Evolutionary conservation across 2,329 filamentous ascomycete genomes (phyloP).

Genomic region (Hortaea werneckii): DNA sequence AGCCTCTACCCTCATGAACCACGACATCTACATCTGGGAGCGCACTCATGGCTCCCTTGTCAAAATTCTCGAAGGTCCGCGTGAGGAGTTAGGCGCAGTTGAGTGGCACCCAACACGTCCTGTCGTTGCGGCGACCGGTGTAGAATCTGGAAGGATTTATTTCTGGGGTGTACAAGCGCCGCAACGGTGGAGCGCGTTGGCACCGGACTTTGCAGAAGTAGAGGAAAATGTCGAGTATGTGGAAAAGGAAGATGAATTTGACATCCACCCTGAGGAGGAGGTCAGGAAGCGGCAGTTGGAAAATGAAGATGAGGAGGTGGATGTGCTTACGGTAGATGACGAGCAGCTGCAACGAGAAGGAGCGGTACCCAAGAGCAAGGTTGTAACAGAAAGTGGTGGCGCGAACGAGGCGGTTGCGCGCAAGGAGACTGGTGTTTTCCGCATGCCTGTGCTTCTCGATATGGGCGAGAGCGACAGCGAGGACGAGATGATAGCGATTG

Average conservation of each 20-base stretch:
- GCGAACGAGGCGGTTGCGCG: constrained; percentile 30
- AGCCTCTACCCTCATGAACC: constrained; percentile 94
- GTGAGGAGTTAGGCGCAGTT: constrained; percentile 90
- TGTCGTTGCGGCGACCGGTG: constrained; percentile 78
- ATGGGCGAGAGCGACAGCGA: constrained; percentile 91
- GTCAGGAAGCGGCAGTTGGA: constrained; percentile 84
- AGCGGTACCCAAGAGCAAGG: constrained; percentile 10
- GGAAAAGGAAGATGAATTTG: constrained; percentile 93
- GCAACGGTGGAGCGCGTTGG: constrained; percentile 93
- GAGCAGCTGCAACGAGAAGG: constrained; percentile 32
- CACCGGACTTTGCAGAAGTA: constrained; percentile 92
- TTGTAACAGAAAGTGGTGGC: constrained; percentile 32
- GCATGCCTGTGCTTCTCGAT: constrained; percentile 88
- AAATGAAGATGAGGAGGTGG: constrained; percentile 84
- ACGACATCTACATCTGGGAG: constrained; percentile 98
- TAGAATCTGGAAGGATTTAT: constrained; percentile 88
- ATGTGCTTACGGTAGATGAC: constrained; percentile 70
- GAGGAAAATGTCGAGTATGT: constrained; percentile 98
- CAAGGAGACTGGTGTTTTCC: constrained; percentile 41
- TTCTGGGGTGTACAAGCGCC: constrained; percentile 93
- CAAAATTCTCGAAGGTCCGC: constrained; percentile 92
- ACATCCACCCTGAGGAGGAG: constrained; percentile 91
- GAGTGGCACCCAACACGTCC: constrained; percentile 93
- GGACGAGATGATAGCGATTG: constrained; percentile 65
- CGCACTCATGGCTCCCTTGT: constrained; percentile 85